Evolutionary conservation across 2,329 filamentous ascomycete species (phyloP).

Genomic region (Huntiella abstrusa): DNA sequence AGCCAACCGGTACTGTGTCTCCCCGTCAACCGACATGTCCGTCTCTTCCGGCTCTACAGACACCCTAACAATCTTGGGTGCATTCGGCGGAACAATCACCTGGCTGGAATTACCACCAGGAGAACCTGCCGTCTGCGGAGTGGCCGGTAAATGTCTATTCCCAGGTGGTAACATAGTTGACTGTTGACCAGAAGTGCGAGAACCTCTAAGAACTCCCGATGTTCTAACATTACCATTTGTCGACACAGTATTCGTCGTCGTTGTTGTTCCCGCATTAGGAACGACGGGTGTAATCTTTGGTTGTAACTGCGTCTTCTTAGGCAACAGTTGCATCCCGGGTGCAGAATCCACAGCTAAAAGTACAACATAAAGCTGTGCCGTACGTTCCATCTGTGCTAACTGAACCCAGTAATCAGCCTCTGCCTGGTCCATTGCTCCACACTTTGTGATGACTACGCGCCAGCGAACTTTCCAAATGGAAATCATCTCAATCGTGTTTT

Average conservation of each 20-base stretch:
- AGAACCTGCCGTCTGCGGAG: slow-evolving; percentile 16
- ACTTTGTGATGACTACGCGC: slow-evolving; percentile 58
- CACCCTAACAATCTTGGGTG: too few relatives aligned
- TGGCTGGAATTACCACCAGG: slow-evolving; percentile 19
- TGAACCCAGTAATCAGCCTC: slow-evolving; percentile 43
- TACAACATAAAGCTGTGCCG: slow-evolving; percentile 33
- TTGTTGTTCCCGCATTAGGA: slow-evolving; percentile 15
- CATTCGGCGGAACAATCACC: too few relatives aligned
- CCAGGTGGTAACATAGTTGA: background rate
- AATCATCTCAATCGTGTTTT: slow-evolving; percentile 55
- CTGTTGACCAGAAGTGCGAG: background rate
- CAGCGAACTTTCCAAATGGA: slow-evolving; percentile 52
- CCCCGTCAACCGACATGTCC: too few relatives aligned
- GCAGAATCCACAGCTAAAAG: slow-evolving; percentile 46
- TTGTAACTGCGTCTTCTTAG: slow-evolving; percentile 29
- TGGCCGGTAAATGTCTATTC: background rate
- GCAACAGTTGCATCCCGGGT: slow-evolving; percentile 43
- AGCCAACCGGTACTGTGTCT: too few relatives aligned
- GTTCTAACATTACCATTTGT: too few relatives aligned
- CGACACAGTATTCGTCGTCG: too few relatives aligned
- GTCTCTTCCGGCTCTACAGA: too few relatives aligned
- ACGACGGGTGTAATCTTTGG: too few relatives aligned
- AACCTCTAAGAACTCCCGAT: too few relatives aligned
- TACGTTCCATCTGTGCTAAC: slow-evolving; percentile 32
- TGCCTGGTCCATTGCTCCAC: slow-evolving; percentile 44